Conservation (phyloP, 371 early-diverging fungal genomes). For the Choanephora cucurbitarum region DNA sequence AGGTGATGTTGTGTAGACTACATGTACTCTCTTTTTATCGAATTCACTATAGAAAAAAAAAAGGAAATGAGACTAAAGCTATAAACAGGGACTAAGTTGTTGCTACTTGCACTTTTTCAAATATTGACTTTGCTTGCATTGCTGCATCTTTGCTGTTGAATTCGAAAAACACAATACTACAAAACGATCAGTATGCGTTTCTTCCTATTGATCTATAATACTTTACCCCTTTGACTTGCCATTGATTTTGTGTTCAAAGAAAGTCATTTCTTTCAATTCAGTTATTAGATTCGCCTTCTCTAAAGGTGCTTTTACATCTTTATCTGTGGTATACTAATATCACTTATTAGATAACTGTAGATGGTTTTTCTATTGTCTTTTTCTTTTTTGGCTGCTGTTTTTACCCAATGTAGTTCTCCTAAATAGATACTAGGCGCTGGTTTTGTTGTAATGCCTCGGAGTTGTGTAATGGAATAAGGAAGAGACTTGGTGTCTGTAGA, state of each 20-base stretch:
- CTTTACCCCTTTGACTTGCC: slow-evolving; percentile 65
- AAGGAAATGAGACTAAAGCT: not conserved
- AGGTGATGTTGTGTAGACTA: slow-evolving; percentile 35
- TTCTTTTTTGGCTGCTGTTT: no score
- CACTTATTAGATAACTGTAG: not conserved
- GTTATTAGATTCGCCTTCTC: slow-evolving; percentile 40
- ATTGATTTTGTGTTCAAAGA: slow-evolving; percentile 66
- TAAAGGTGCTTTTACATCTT: slow-evolving; percentile 44
- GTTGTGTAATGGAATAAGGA: slow-evolving; percentile 21
- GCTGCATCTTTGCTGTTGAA: slow-evolving; percentile 48
- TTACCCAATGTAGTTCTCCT: slow-evolving; percentile 58
- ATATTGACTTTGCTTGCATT: slow-evolving; percentile 34
- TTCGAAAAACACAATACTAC: slow-evolving; percentile 53
- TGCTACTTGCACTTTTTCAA: slow-evolving; percentile 45
- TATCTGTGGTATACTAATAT: slow-evolving; percentile 59
- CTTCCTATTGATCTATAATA: not conserved
- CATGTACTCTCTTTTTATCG: slow-evolving; percentile 37
- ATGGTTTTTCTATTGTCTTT: not conserved
- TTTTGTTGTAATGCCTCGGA: slow-evolving; percentile 34
- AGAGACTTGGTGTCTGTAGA: slow-evolving; percentile 19
- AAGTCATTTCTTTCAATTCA: slow-evolving; percentile 51
- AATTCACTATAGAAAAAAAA: slow-evolving; percentile 30
- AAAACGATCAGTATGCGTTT: not conserved
- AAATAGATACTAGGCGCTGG: slow-evolving; percentile 48
- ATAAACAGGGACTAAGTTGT: no score